Conservation (phyloP, 441 rosid species). For the Gossypium schwendimanii region DNA sequence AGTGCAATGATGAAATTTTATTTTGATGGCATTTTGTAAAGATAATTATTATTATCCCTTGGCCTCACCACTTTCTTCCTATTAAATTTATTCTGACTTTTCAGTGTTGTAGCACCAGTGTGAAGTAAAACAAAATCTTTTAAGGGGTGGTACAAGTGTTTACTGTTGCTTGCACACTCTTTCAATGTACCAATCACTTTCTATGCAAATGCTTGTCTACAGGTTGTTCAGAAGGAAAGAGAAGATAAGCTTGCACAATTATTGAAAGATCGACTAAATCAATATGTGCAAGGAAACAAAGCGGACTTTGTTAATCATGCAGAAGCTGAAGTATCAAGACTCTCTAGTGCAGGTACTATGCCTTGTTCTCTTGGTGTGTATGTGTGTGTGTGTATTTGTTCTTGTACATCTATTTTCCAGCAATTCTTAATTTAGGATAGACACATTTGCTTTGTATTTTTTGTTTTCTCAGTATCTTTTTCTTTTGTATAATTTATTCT, state of each 20-base stretch:
- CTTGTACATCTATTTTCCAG: neutral
- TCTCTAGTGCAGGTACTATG: constrained; percentile 72
- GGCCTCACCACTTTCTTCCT: neutral
- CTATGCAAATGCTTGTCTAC: constrained; percentile 17
- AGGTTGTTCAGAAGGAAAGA: constrained; percentile 91
- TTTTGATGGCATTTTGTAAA: neutral
- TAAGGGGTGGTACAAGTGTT: neutral
- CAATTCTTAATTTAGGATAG: neutral
- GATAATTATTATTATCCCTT: neutral
- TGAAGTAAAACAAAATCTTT: neutral
- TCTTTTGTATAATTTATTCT: neutral
- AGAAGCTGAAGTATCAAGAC: constrained; percentile 72
- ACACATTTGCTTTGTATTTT: neutral
- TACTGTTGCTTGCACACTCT: neutral
- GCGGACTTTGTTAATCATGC: constrained; percentile 61
- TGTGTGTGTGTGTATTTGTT: neutral
- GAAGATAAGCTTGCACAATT: constrained; percentile 77
- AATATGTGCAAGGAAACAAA: constrained; percentile 62
- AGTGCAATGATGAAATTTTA: neutral
- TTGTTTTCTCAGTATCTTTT: neutral
- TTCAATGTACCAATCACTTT: neutral
- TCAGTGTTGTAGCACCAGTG: neutral
- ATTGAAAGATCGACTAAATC: constrained; percentile 66
- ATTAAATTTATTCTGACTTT: neutral
- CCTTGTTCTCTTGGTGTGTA: neutral